Evolutionary conservation across 768 basidiomycete genomes (phyloP), one percentile per base, ranked within the genome.

Genomic region (Lactifluus echinatus): DNA sequence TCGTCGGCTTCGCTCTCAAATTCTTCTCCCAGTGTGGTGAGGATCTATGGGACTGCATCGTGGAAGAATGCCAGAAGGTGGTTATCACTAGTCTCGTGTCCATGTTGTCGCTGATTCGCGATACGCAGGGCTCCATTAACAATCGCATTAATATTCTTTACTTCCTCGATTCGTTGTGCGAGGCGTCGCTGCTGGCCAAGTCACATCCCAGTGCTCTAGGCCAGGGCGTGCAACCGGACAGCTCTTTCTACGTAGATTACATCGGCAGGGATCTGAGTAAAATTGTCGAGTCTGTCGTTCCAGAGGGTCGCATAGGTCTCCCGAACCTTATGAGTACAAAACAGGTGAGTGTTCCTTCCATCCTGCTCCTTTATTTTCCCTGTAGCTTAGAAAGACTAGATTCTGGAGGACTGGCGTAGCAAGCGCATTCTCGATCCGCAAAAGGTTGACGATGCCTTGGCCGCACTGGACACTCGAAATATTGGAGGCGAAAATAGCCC

Each of bases 141-240:
- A 82, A 87, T 29, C 77, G 91, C n/a, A 94, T 97, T 64, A 96
- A 96, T 70, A 85, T 95, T 58, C 74, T 96, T 0, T 92, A 95
- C 69, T 84, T 94, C 67, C 80, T 97, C 42, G 93, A 95, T 70
- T 84, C 87, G 0, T 77, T 96, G 12, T 93, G 88, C 69, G 89
- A 91, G 66, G 79, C 83, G 0, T 89, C 82, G 31, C 75, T 89
- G 3, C 74, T 86, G 33, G 81, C 83, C 47, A 85, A 82, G 63
- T 79, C 84, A 0, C 79, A 79, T 49, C 73, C 79, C 4, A 74
- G 68, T 26, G 70, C 74, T 2, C 65, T 73, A 46, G 73, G 73
- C 21, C 71, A 71, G 7, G 63, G 66, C 26, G 73, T 73, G 33
- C 68, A 69, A 46, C 67, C 67, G 0, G 68, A 65, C 10, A 69